These are phyloP conservation scores for Monilinia laxa DNA, from an alignment of 2,329 filamentous ascomycete genomes.

Conservation along the genomic window DNA sequence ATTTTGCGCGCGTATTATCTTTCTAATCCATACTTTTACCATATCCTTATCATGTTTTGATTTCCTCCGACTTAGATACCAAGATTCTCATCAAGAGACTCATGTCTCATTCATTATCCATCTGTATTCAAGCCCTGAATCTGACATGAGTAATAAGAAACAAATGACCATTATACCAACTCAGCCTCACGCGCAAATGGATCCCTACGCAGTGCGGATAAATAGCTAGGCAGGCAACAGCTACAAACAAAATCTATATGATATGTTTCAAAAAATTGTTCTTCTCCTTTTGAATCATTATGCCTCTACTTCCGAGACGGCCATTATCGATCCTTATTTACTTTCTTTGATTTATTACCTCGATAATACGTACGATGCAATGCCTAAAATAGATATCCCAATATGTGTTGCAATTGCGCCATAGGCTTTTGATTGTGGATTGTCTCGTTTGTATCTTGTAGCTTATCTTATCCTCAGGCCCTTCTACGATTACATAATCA, in stretches of 20 bases:
- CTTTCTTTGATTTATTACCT: neutral
- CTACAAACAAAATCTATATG: neutral
- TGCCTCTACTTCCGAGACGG: neutral
- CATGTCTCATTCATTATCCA: neutral
- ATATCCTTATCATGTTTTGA: too few relatives aligned
- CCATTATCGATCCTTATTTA: neutral
- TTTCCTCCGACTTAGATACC: too few relatives aligned
- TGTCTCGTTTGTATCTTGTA: too few relatives aligned
- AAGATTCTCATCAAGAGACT: neutral
- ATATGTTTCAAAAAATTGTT: too few relatives aligned
- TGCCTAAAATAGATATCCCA: neutral
- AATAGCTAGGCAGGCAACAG: slow-evolving; percentile 3
- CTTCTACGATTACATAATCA: too few relatives aligned
- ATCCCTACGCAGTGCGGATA: neutral
- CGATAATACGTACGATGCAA: too few relatives aligned
- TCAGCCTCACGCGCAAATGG: neutral
- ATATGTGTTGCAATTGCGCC: too few relatives aligned
- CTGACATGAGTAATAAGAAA: slow-evolving; percentile 4
- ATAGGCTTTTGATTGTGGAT: too few relatives aligned
- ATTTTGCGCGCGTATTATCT: slow-evolving; percentile 2
- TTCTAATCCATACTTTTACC: neutral
- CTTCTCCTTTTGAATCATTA: neutral
- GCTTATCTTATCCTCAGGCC: too few relatives aligned
- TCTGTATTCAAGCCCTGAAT: neutral
- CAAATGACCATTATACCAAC: neutral